Conservation (phyloP, 345 rosid genomes). For the Bruguiera parviflora region DNA sequence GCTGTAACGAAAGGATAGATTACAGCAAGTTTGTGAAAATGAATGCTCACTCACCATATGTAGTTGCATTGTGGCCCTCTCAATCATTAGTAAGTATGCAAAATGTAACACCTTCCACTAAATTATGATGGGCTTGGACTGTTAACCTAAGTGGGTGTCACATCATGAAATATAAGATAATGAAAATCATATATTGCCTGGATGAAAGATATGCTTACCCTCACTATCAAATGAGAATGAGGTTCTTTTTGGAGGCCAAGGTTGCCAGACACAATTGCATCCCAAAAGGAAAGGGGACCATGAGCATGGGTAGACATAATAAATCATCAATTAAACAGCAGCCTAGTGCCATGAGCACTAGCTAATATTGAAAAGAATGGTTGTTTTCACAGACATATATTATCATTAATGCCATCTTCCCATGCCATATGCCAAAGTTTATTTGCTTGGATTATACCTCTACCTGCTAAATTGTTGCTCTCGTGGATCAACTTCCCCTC, state of each 20-base stretch:
- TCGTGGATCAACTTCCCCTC: not conserved
- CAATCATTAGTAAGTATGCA: not conserved
- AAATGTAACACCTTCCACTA: not conserved
- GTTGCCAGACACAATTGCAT: not conserved
- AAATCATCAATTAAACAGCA: too few species aligned
- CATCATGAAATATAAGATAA: not conserved
- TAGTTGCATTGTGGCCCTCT: not conserved
- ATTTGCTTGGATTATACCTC: not conserved
- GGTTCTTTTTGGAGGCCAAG: not conserved
- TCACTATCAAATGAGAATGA: not conserved
- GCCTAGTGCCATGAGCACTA: too few species aligned
- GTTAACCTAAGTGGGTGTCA: not conserved
- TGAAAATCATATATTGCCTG: not conserved
- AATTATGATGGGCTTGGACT: not conserved
- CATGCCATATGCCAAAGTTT: too few species aligned
- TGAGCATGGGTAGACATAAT: not conserved
- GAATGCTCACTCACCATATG: not conserved
- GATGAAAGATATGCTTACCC: not conserved
- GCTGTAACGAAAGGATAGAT: too few species aligned
- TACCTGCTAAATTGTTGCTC: not conserved
- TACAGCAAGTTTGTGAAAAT: not conserved
- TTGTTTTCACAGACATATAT: too few species aligned
- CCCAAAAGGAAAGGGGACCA: slow-evolving; percentile 3
- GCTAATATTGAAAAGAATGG: too few species aligned
- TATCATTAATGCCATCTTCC: too few species aligned